Base-by-base conservation (phyloP, 176 grass and related monocot species). In the Raddia guianensis region DNA sequence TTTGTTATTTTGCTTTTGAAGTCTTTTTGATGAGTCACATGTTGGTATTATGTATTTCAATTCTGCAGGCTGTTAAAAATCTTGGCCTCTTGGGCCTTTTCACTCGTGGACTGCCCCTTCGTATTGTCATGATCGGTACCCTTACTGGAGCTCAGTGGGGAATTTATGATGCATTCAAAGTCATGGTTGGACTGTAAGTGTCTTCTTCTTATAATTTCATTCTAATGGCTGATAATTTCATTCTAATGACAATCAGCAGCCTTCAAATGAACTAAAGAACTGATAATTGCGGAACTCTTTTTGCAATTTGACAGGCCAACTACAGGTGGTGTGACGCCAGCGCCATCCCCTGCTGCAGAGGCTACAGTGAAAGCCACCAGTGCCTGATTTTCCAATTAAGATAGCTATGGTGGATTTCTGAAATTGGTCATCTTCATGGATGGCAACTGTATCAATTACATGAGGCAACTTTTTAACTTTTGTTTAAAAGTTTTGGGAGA, bases 61-160 rank as follows among this genome's bases (percentile, higher is more conserved):
- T 46, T 78, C 33, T 48, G 12, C 66, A 93, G 88, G 88, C 88
- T 67, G 88, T 90, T 33, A 93, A 90, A 21, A 87, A 93, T 62
- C 53, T 93, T 52, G 91, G 88, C 60, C 12, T 93, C 37, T 40
- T 2, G 37, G 37, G 37, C 37, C 37, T 40, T 40, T 40, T 40
- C 37, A 40, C 37, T 40, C 37, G 37, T 62, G 91, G 88, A 8
- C 79, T 93, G 57, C 91, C 91, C n/a, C 77, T 93, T 81, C 91
- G 91, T 66, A 93, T 90, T 72, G 91, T 93, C 51, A 93, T 90
- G 91, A 93, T 93, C n/a, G 91, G 91, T 77, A 90, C 91, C 45
- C 81, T 93, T 37, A 93, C 91, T 33, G 91, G 88, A 32, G 84
- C 88, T 37, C 91, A 93, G 32, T 90, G 91, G 88, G 88, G 91